Percentiles rank a stretch among this genome's conserved stretches.
phyloP scores from a whole-genome alignment of 208 protist genomes.

The Trypanosoma mega region DNA sequence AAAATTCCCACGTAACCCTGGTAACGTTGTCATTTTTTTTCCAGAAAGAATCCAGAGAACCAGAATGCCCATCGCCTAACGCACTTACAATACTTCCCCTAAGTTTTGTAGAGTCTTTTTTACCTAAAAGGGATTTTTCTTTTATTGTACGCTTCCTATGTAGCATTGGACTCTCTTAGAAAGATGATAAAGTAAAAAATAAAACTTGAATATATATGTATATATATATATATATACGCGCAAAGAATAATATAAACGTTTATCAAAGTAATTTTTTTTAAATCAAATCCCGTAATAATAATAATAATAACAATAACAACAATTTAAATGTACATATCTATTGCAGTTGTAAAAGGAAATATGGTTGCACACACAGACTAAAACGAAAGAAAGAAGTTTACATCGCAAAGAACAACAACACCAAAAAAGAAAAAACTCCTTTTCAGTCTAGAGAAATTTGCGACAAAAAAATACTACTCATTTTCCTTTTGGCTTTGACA shows the following conservation, averaged over 20 bases:
- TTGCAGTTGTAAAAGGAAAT: not conserved
- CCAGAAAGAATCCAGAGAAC: slow-evolving; percentile 48
- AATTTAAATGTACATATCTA: slow-evolving; percentile 19
- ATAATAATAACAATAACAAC: slow-evolving; percentile 28
- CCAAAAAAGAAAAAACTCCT: slow-evolving; percentile 21
- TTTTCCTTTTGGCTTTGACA: slow-evolving; percentile 13
- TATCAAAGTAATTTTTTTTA: not conserved
- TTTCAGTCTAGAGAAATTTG: slow-evolving; percentile 7
- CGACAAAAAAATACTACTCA: slow-evolving; percentile 21
- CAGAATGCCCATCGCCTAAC: slow-evolving; percentile 39
- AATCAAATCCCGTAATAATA: not conserved
- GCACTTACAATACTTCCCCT: slow-evolving; percentile 29
- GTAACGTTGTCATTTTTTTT: slow-evolving; percentile 48
- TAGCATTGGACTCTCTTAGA: slow-evolving; percentile 41
- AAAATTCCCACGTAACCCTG: slow-evolving; percentile 43
- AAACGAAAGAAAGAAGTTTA: slow-evolving; percentile 2
- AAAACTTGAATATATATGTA: slow-evolving; percentile 5
- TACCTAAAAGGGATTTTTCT: slow-evolving; percentile 38
- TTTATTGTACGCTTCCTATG: slow-evolving; percentile 61
- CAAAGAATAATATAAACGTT: slow-evolving; percentile 18
- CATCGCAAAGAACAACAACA: not conserved
- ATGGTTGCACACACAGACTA: not conserved
- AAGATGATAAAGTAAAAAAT: slow-evolving; percentile 11
- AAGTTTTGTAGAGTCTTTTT: slow-evolving; percentile 55
- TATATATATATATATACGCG: slow-evolving; percentile 19